Conservation (phyloP, 73 alveolate genomes). For the Stentor roeselii region DNA sequence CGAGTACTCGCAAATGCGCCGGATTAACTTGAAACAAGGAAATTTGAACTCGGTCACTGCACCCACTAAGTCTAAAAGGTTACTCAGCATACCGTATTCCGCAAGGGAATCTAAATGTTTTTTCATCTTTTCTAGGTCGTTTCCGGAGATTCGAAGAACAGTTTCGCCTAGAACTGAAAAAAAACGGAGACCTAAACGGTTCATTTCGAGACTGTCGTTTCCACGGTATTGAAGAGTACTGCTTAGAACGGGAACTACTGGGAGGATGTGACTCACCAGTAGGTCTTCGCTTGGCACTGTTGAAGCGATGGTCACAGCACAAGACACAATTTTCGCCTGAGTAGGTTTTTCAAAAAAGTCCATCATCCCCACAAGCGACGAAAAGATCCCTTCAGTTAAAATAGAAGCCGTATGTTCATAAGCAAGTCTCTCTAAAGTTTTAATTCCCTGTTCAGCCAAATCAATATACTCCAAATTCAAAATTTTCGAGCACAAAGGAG, state of each 20-base stretch:
- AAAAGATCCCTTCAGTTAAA: conserved; percentile 43
- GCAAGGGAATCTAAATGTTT: not conserved
- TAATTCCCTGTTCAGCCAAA: conserved; percentile 58
- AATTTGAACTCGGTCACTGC: not conserved
- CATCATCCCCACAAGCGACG: conserved; percentile 44
- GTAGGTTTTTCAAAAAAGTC: conserved; percentile 57
- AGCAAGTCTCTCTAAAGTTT: conserved; percentile 56
- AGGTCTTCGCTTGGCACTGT: conserved; percentile 46
- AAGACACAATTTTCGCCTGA: conserved; percentile 36
- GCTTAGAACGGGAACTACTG: conserved; percentile 42
- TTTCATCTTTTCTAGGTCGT: not conserved
- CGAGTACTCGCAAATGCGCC: not conserved
- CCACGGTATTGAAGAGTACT: conserved; percentile 1
- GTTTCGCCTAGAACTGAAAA: conserved; percentile 17
- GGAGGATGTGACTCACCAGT: conserved; percentile 33
- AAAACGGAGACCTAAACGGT: not conserved
- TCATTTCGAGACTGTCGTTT: not conserved
- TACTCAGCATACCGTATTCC: not conserved
- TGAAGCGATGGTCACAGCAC: conserved; percentile 37
- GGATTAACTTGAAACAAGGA: not conserved
- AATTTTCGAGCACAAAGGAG: conserved; percentile 36
- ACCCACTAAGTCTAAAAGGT: not conserved
- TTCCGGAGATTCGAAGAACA: not conserved
- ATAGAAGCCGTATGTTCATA: conserved; percentile 48
- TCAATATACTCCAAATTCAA: conserved; percentile 59